phyloP scores from a whole-genome alignment of 768 basidiomycete species.

The Lactarius hengduanensis region DNA sequence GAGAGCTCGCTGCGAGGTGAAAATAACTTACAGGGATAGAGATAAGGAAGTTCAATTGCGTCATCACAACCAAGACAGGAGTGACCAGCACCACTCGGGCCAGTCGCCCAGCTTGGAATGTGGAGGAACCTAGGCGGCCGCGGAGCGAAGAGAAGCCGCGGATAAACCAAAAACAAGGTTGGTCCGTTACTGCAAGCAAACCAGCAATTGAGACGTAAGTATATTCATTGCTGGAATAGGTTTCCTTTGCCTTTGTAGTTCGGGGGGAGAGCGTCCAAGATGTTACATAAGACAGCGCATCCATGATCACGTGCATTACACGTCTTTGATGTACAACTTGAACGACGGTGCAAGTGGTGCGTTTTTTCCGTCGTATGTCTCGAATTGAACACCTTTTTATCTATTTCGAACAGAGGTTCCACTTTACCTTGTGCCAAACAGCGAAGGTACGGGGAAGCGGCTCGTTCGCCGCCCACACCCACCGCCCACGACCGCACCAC shows the following conservation, averaged over 20 bases:
- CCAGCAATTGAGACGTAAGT: background rate
- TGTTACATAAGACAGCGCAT: background rate
- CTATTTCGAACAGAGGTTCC: slow-evolving; percentile 19
- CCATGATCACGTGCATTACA: background rate
- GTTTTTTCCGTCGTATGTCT: background rate
- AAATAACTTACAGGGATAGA: slow-evolving; percentile 2
- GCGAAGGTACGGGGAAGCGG: slow-evolving; percentile 39
- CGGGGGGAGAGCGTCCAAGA: too few relatives aligned
- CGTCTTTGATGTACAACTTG: slow-evolving; percentile 22
- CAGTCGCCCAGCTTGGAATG: slow-evolving; percentile 8
- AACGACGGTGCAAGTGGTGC: slow-evolving; percentile 28
- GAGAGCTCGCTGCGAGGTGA: background rate
- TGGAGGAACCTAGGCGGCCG: background rate
- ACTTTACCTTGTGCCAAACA: slow-evolving; percentile 42
- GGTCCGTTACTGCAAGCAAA: background rate
- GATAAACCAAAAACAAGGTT: background rate
- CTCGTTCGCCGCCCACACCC: slow-evolving; percentile 41
- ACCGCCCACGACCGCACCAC: slow-evolving; percentile 41
- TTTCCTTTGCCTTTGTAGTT: too few relatives aligned
- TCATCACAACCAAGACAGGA: background rate
- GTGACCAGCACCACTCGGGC: background rate
- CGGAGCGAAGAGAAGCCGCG: background rate
- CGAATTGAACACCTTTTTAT: background rate
- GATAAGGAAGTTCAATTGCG: background rate
- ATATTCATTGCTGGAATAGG: background rate